phyloP scores from a whole-genome alignment of 306 rosid species.

The Trichosanthes truncata region DNA sequence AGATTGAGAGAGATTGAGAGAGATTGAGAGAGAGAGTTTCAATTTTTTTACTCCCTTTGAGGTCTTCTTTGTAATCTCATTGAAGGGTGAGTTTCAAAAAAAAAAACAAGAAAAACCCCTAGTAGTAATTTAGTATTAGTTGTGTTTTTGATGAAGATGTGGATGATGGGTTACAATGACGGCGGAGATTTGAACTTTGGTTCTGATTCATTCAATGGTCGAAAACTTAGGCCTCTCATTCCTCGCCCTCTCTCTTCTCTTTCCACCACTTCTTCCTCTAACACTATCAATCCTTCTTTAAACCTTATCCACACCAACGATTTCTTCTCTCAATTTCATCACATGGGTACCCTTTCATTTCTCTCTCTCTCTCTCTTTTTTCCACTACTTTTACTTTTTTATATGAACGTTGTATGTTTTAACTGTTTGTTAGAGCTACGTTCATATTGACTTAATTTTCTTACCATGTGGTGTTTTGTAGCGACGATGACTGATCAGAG shows the following conservation, averaged over 20 bases:
- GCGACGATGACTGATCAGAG: conserved; percentile 39
- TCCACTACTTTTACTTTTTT: no score
- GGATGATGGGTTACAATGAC: conserved; percentile 90
- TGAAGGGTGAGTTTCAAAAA: no score
- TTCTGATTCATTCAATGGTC: conserved; percentile 42
- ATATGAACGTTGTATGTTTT: no score
- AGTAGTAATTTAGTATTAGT: not conserved
- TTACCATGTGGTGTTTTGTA: no score
- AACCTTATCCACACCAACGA: conserved; percentile 32
- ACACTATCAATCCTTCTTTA: conserved; percentile 12
- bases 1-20: not conserved
- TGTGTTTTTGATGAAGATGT: conserved; percentile 25
- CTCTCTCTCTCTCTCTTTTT: not conserved
- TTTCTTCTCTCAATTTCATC: conserved; percentile 59
- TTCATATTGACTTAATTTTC: not conserved
- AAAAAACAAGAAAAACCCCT: no score
- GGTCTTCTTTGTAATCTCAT: not conserved
- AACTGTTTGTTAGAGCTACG: no score
- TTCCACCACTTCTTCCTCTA: conserved; percentile 19
- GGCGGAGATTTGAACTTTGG: conserved; percentile 49
- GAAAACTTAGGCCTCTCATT: conserved; percentile 71
- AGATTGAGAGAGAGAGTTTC: not conserved
- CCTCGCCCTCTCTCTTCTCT: conserved; percentile 51
- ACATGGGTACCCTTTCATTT: conserved; percentile 33
- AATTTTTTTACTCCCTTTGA: not conserved